Percentiles rank a stretch among this genome's conserved stretches.
Evolutionary conservation across 2,329 filamentous ascomycete species (phyloP).

Genomic region (Pezicula rhizophila): DNA sequence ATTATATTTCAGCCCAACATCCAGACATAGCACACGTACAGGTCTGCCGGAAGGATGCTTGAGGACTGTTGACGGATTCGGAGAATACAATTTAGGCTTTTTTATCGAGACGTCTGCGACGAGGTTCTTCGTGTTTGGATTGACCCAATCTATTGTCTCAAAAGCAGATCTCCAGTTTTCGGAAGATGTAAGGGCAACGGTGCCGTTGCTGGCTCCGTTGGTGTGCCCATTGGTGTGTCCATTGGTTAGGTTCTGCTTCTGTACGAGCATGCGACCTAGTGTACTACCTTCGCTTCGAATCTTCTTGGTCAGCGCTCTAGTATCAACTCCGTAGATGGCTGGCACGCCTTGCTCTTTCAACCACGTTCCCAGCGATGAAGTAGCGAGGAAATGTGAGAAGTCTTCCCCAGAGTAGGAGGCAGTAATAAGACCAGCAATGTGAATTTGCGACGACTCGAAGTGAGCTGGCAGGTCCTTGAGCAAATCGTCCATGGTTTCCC

Average conservation of each 20-base stretch:
- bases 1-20: constrained; percentile 98
- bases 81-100: constrained; percentile 78
- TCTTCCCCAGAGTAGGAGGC: constrained; percentile 92
- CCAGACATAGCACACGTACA: constrained; percentile 83
- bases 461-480: constrained; percentile 81
- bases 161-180: constrained; percentile 52
- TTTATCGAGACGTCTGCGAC: constrained; percentile 91
- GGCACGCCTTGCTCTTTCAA: constrained; percentile 93
- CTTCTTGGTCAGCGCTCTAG: constrained; percentile 85
- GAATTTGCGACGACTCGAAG: constrained; percentile 89
- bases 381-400: constrained; percentile 88
- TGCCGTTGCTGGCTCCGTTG: constrained; percentile 34
- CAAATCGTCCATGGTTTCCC: constrained; percentile 77
- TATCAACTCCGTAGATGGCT: constrained; percentile 93
- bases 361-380: constrained; percentile 88
- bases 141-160: constrained; percentile 78
- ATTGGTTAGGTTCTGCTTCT: constrained; percentile 48
- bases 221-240: constrained; percentile 36
- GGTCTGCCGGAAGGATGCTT: constrained; percentile 84
- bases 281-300: constrained; percentile 94
- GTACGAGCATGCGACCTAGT: constrained; percentile 81
- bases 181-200: constrained; percentile 31
- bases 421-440: constrained; percentile 85
- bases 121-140: constrained; percentile 89
- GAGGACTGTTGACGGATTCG: constrained; percentile 62